Evolutionary conservation across 1,139 yeast genomes (phyloP).

Genomic region (Debaryomyces fabryi): DNA sequence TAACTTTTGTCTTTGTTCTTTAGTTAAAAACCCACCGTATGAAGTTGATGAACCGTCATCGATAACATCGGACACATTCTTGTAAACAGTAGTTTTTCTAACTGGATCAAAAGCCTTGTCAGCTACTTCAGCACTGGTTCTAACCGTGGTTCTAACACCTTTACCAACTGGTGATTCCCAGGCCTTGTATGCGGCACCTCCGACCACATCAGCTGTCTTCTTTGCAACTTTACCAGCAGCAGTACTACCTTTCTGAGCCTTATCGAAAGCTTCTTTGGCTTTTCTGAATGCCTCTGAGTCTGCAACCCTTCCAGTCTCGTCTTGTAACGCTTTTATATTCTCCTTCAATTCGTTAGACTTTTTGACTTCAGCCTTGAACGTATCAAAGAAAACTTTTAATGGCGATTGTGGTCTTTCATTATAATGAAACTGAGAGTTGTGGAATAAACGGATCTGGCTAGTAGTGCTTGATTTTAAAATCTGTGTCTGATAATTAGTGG

Average conservation of each 20-base stretch:
- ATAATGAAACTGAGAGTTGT: neutral
- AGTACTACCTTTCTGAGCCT: conserved; percentile 77
- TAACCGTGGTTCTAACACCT: conserved; percentile 81
- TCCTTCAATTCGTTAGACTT: conserved; percentile 89
- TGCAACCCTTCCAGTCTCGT: conserved; percentile 93
- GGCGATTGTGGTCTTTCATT: conserved; percentile 63
- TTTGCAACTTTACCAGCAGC: conserved; percentile 83
- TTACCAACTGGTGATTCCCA: conserved; percentile 97
- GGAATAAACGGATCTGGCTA: conserved; percentile 8
- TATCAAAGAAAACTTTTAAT: conserved; percentile 87
- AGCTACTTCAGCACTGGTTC: conserved; percentile 76
- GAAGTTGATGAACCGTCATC: conserved; percentile 88
- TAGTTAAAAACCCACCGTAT: conserved; percentile 91
- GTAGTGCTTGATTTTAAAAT: neutral
- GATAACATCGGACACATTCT: conserved; percentile 84
- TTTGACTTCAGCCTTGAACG: conserved; percentile 88
- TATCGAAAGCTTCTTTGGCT: conserved; percentile 91
- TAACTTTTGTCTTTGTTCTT: conserved; percentile 77
- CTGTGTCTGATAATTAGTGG: conserved; percentile 3
- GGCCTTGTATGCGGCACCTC: conserved; percentile 84
- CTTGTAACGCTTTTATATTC: conserved; percentile 91
- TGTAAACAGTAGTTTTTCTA: conserved; percentile 84
- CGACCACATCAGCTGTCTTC: conserved; percentile 94
- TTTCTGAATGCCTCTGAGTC: conserved; percentile 92
- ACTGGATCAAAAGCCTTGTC: conserved; percentile 94